A percentile compares a stretch with the other conserved stretches of the same genome.
phyloP scores from a whole-genome alignment of 257 asterid genomes.

The Vinca minor region DNA sequence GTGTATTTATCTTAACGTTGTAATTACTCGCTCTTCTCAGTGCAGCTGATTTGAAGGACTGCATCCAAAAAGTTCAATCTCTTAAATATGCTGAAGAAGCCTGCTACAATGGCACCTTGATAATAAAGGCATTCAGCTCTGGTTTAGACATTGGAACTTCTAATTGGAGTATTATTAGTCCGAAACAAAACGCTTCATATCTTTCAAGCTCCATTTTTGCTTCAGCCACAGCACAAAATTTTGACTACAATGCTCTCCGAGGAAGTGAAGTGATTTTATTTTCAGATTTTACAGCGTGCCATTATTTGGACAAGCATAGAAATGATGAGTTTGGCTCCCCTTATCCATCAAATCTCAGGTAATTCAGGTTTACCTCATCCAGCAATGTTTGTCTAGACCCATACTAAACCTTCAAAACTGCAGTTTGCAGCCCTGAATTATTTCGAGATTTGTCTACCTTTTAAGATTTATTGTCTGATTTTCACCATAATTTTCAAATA shows the following conservation, averaged over 20 bases:
- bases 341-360: slow-evolving; percentile 36
- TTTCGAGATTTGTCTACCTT: not conserved
- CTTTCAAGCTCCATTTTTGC: slow-evolving; percentile 57
- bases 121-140: slow-evolving; percentile 63
- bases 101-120: slow-evolving; percentile 72
- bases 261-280: slow-evolving; percentile 56
- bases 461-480: not conserved
- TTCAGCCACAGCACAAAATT: slow-evolving; percentile 47
- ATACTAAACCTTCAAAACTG: not conserved
- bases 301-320: slow-evolving; percentile 17
- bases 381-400: not conserved
- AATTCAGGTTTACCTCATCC: slow-evolving; percentile 5
- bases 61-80: slow-evolving; percentile 60
- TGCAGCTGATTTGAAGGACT: slow-evolving; percentile 86
- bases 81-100: slow-evolving; percentile 81
- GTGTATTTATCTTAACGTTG: slow-evolving; percentile 10
- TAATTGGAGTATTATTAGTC: slow-evolving; percentile 68
- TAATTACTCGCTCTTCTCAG: slow-evolving; percentile 44
- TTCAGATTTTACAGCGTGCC: slow-evolving; percentile 50
- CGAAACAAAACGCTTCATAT: slow-evolving; percentile 51
- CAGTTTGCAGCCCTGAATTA: not conserved
- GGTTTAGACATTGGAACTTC: slow-evolving; percentile 90
- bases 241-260: slow-evolving; percentile 47
- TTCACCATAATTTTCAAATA: slow-evolving; percentile 15
- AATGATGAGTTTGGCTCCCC: slow-evolving; percentile 24